Conservation (phyloP, 2,329 filamentous ascomycete genomes). For the Penicillium rolfsii region DNA sequence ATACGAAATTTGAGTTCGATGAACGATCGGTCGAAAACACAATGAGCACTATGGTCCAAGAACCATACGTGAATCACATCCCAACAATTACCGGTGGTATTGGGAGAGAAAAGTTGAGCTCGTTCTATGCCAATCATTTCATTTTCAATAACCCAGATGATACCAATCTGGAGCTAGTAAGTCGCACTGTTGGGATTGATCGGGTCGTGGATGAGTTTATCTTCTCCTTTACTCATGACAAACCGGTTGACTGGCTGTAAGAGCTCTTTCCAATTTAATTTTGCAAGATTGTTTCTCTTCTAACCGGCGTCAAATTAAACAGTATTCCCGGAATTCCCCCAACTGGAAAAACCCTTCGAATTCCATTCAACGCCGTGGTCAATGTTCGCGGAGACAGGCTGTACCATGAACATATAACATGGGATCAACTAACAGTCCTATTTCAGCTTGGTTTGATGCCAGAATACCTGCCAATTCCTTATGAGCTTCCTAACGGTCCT, state of each 20-base stretch:
- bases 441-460: slow-evolving; percentile 65
- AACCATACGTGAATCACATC: slow-evolving; percentile 79
- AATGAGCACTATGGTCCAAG: slow-evolving; percentile 79
- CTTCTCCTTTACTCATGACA: slow-evolving; percentile 65
- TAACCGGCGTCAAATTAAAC: not conserved
- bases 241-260: slow-evolving; percentile 70
- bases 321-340: slow-evolving; percentile 64
- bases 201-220: slow-evolving; percentile 73
- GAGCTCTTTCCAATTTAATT: slow-evolving; percentile 31
- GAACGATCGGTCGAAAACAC: slow-evolving; percentile 70
- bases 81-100: slow-evolving; percentile 72
- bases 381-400: slow-evolving; percentile 69
- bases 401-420: slow-evolving; percentile 71
- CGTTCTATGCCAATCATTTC: slow-evolving; percentile 74
- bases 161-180: slow-evolving; percentile 68
- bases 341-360: slow-evolving; percentile 56
- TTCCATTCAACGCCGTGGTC: slow-evolving; percentile 68
- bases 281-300: not conserved
- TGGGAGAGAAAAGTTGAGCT: slow-evolving; percentile 63
- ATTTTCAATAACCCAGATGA: slow-evolving; percentile 73
- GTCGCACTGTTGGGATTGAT: slow-evolving; percentile 71
- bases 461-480: slow-evolving; percentile 66
- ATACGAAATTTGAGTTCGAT: slow-evolving; percentile 71
- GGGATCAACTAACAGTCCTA: slow-evolving; percentile 68
- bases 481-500: slow-evolving; percentile 51